Evolutionary conservation across 2,329 filamentous ascomycete genomes (phyloP).

Genomic region (Coniochaeta sp.): DNA sequence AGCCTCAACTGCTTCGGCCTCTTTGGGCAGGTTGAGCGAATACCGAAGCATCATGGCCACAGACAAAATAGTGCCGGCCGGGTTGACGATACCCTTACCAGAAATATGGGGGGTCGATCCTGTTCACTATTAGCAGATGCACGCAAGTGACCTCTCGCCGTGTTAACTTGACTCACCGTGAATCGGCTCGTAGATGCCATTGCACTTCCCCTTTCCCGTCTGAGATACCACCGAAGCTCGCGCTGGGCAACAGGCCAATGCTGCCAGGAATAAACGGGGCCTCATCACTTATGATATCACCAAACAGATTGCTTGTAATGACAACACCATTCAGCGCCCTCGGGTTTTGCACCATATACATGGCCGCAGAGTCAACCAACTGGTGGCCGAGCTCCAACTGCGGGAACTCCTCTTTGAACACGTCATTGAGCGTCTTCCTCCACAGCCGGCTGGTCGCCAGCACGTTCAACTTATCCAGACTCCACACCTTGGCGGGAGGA

Average conservation of each 20-base stretch:
- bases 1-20: slow-evolving; percentile 72
- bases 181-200: slow-evolving; percentile 96
- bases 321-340: slow-evolving; percentile 81
- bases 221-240: slow-evolving; percentile 77
- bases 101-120: slow-evolving; percentile 90
- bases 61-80: slow-evolving; percentile 83
- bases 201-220: slow-evolving; percentile 78
- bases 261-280: slow-evolving; percentile 89
- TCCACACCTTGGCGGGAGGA: slow-evolving; percentile 74
- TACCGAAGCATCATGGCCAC: slow-evolving; percentile 95
- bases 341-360: slow-evolving; percentile 96
- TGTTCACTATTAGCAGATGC: slow-evolving; percentile 19
- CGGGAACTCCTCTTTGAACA: slow-evolving; percentile 84
- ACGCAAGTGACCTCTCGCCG: neutral
- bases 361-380: slow-evolving; percentile 92
- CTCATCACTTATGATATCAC: slow-evolving; percentile 94
- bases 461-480: slow-evolving; percentile 94
- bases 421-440: slow-evolving; percentile 78
- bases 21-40: slow-evolving; percentile 70
- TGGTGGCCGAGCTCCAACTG: slow-evolving; percentile 79
- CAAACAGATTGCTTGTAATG: slow-evolving; percentile 89
- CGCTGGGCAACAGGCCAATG: slow-evolving; percentile 80
- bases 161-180: slow-evolving; percentile 55
- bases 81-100: slow-evolving; percentile 86
- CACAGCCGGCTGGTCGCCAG: slow-evolving; percentile 84